Base-by-base conservation (phyloP, 2,329 filamentous ascomycete species). In the Allantophomopsis lycopodina region DNA sequence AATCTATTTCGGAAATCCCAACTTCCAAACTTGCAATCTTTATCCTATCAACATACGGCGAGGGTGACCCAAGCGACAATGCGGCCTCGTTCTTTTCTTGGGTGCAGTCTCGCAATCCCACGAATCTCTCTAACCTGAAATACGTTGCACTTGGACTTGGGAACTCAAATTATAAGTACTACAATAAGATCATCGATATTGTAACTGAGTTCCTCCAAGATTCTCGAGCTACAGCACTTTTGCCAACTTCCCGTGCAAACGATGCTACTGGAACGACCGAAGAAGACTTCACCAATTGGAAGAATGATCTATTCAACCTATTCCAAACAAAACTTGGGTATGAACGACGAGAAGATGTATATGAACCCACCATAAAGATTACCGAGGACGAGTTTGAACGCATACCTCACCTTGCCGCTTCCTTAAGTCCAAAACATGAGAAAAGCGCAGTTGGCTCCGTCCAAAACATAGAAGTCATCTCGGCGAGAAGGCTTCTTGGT, bases 51-150 rank as follows among this genome's bases (percentile, higher is more conserved):
- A 52, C 49, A 4, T 52, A 48, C 33, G 49, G 48, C 2, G 49
- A 52, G 35, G 48, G 49, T 5, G 48, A 50, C 38, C 49, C 49
- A 13, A 42, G 38, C 31, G 49, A 52, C 35, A 52, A 52, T 37
- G 40, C 44, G 7, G 31, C 42, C 1, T 17, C 39, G 10, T 46
- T 50, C 17, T 6, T 44, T 1, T 39, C 41, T 10, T 51, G 46
- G 48, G 10, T 48, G 4, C 18, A 42, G 2, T 31, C 40, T 2
- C 42, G 39, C 36, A 32, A 38, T n/a, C 36, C 15, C 14, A 34
- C 38, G 3, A 12, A 39, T 11, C 40, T 48, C 15, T 11, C 31
- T 1, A 40, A 44, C 18, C 43, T 50, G 6, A 38, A 37, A 17
- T 49, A 48, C 35, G 43, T 35, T 6, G 48, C 44, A 8, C 47